These are phyloP conservation scores for Endogone sp. DNA, from an alignment of 192 early-diverging fungal species.

Conservation along the genomic window DNA sequence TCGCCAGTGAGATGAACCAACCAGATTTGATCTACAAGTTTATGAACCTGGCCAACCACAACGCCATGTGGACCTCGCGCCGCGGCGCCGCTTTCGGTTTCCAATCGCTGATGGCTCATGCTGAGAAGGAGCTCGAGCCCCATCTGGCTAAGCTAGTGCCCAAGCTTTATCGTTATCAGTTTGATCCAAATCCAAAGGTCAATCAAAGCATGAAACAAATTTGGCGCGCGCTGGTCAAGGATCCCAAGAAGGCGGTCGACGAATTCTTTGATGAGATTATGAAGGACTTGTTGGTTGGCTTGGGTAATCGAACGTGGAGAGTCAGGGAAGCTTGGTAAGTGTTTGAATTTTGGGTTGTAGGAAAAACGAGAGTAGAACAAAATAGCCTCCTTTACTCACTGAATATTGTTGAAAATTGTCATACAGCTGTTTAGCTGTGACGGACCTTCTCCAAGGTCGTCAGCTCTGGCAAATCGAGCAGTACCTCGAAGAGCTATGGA, in stretches of 20 bases:
- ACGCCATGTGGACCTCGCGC: conserved; percentile 88
- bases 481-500: conserved; percentile 81
- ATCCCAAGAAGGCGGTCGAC: conserved; percentile 66
- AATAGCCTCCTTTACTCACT: not conserved
- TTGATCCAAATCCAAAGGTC: conserved; percentile 87
- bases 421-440: conserved; percentile 60
- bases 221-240: conserved; percentile 74
- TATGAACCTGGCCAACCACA: conserved; percentile 89
- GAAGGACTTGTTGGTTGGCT: conserved; percentile 68
- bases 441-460: conserved; percentile 67
- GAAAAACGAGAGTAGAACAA: not conserved
- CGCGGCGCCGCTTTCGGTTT: conserved; percentile 89
- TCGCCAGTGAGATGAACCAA: conserved; percentile 93
- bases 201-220: conserved; percentile 88
- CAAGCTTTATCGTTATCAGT: conserved; percentile 83
- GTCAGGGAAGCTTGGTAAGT: conserved; percentile 64
- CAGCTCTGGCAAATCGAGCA: conserved; percentile 66
- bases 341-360: conserved; percentile 25
- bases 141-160: conserved; percentile 76
- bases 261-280: conserved; percentile 79
- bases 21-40: conserved; percentile 93
- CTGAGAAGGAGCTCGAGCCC: conserved; percentile 77
- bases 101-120: conserved; percentile 70
- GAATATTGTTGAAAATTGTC: not conserved
- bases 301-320: conserved; percentile 84